These are phyloP conservation scores for Alnus rubra DNA, from an alignment of 306 rosid genomes.

Conservation along the genomic window DNA sequence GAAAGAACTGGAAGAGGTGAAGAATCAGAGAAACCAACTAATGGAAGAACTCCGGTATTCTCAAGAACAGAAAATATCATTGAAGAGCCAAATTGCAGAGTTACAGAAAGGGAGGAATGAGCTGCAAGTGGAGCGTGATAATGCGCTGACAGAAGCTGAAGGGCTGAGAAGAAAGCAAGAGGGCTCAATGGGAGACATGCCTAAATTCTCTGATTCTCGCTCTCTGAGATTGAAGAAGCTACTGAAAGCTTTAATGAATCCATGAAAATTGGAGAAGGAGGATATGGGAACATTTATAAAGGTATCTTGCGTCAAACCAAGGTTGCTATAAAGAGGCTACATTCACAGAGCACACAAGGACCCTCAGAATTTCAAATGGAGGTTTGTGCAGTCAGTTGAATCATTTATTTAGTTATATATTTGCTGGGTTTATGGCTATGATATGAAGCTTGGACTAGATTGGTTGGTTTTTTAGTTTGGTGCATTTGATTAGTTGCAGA, in stretches of 20 bases:
- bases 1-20: slow-evolving; percentile 50
- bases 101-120: slow-evolving; percentile 58
- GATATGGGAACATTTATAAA: slow-evolving; percentile 79
- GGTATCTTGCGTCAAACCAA: slow-evolving; percentile 67
- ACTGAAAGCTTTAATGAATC: slow-evolving; percentile 54
- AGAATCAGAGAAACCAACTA: slow-evolving; percentile 39
- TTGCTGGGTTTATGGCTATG: too few species aligned
- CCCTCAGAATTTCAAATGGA: slow-evolving; percentile 61
- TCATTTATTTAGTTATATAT: background rate
- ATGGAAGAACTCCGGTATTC: slow-evolving; percentile 51
- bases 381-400: slow-evolving; percentile 22
- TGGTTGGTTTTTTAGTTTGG: too few species aligned
- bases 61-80: slow-evolving; percentile 37
- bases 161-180: slow-evolving; percentile 58
- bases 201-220: slow-evolving; percentile 58
- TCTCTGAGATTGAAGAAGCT: slow-evolving; percentile 63
- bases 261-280: slow-evolving; percentile 84
- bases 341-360: slow-evolving; percentile 67
- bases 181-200: slow-evolving; percentile 44
- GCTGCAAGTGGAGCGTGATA: slow-evolving; percentile 54
- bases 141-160: slow-evolving; percentile 63
- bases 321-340: slow-evolving; percentile 75
- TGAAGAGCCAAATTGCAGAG: slow-evolving; percentile 56
- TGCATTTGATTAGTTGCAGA: too few species aligned
- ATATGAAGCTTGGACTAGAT: too few species aligned